These are phyloP conservation scores for Beauveria sp. DNA, from an alignment of 2,329 filamentous ascomycete species.

Conservation along the genomic window DNA sequence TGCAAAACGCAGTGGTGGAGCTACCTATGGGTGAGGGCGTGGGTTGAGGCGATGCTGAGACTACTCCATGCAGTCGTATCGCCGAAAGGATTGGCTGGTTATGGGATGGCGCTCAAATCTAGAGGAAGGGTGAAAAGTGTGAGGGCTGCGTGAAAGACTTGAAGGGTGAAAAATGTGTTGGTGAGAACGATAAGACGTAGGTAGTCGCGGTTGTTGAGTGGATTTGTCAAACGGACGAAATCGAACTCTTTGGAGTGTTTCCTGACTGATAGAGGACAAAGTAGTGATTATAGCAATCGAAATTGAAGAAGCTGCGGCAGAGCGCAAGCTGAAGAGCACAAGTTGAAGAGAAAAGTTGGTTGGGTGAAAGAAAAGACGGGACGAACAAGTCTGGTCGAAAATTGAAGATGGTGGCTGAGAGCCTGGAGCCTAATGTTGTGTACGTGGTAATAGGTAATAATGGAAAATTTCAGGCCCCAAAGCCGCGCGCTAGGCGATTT, in stretches of 20 bases:
- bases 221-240: background rate
- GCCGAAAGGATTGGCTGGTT: background rate
- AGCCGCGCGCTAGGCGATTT: constrained; percentile 16
- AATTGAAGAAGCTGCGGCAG: background rate
- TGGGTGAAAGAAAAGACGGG: background rate
- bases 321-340: background rate
- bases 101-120: background rate
- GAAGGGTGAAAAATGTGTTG: background rate
- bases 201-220: background rate
- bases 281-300: too few relatives aligned
- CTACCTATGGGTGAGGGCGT: constrained; percentile 7
- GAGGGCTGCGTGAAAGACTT: background rate
- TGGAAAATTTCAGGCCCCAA: constrained; percentile 12
- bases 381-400: background rate
- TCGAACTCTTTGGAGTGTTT: background rate
- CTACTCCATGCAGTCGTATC: constrained; percentile 1
- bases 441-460: background rate
- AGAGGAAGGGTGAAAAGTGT: background rate
- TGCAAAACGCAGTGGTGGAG: constrained; percentile 4
- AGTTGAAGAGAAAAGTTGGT: background rate
- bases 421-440: background rate
- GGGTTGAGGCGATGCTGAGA: background rate
- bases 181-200: background rate
- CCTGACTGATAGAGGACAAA: too few relatives aligned
- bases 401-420: constrained; percentile 8